A percentile compares a stretch with the other conserved stretches of the same genome.
These are phyloP conservation scores for Monilinia vaccinii-corymbosi DNA, from an alignment of 2,329 filamentous ascomycete species.

Conservation along the genomic window DNA sequence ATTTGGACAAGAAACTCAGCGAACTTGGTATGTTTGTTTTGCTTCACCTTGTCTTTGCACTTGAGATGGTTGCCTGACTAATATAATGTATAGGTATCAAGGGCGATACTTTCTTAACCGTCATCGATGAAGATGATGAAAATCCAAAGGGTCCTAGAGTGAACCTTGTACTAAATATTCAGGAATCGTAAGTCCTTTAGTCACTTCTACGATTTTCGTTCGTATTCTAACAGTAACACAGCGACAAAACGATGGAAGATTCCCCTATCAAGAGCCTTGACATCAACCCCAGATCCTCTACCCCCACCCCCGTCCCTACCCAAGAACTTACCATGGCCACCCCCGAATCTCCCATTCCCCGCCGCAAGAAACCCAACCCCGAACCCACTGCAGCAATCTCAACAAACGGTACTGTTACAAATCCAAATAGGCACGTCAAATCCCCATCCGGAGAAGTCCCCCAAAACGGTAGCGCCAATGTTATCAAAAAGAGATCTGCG, in stretches of 20 bases:
- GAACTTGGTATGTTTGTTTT: constrained; percentile 52
- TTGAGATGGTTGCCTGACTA: not conserved
- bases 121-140: constrained; percentile 73
- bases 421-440: constrained; percentile 14
- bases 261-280: constrained; percentile 43
- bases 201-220: not conserved
- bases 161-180: constrained; percentile 66
- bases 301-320: constrained; percentile 20
- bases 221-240: not conserved
- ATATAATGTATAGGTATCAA: constrained; percentile 46
- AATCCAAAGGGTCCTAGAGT: constrained; percentile 67
- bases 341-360: constrained; percentile 21
- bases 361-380: constrained; percentile 18
- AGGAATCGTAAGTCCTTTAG: constrained; percentile 46
- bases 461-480: constrained; percentile 11
- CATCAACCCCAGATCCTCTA: constrained; percentile 16
- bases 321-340: constrained; percentile 9
- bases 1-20: constrained; percentile 67
- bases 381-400: not conserved
- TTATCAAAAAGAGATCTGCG: constrained; percentile 28
- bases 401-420: not conserved
- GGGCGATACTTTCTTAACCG: constrained; percentile 66
- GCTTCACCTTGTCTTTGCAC: not conserved
- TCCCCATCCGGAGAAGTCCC: not conserved
- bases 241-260: constrained; percentile 31